Evolutionary conservation across 441 rosid species (phyloP), one percentile per base, ranked within the genome.

Genomic region (Sinapis alba): DNA sequence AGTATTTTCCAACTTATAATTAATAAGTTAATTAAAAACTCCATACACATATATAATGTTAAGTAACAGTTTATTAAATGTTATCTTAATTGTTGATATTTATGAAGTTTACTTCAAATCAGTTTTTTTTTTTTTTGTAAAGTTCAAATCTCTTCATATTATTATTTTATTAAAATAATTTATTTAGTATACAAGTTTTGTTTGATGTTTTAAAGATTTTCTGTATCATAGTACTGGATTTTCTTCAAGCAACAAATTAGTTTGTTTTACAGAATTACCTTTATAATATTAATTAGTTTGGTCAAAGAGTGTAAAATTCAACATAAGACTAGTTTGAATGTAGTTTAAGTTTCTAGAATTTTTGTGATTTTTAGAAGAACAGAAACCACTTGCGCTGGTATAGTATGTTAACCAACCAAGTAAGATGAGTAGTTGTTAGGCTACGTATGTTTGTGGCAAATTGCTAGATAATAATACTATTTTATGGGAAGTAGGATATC

Each of bases 381-480:
- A 8, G 50, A 57, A 21, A 21, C 59, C 18, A 65, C 53, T 45
- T 45, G 53, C 9, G 53, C 20, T 45, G 65, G 71, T 62, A 69
- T 62, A 53, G 57, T 63, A 56, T 69, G 65, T 20, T 58, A 32
- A 64, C 66, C 58, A 57, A 60, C 56, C 16, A 76, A 51, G 57
- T 51, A 19, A 51, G 6, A 51, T 51, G 12, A 51, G 57, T 47
- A 47, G 19, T 15, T 47, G 53, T 47, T 47, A 47, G 20, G 53
- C 64, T 51, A 62, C 79, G 43, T 62, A 30, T 62, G 59, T 69
- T 54, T 69, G 70, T 76, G 70, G 36, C 70, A 24, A 69, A n/a
- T 20, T 69, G 12, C 51, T 50, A 65, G 9, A 23, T 32, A 34
- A 23, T 32, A 34, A 47, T 47, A 47, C 30, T 36, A 26, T 36